A percentile compares a stretch with the other conserved stretches of the same genome.
phyloP scores from a whole-genome alignment of 1,139 yeast genomes.

The Diutina sp. region DNA sequence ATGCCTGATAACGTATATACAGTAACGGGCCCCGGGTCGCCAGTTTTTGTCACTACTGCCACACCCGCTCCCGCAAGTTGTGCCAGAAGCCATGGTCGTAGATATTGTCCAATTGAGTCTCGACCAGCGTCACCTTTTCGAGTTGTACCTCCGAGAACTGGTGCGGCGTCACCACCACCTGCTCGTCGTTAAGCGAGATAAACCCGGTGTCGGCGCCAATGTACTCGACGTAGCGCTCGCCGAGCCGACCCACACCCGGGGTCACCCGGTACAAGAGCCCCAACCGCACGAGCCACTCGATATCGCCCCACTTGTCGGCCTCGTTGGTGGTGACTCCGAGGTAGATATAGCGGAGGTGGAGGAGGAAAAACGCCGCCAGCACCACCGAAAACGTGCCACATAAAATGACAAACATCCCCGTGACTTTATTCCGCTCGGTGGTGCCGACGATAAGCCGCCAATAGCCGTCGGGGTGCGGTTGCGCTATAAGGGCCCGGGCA shows the following conservation, averaged over 20 bases:
- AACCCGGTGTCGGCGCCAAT: not conserved
- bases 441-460: conserved; percentile 19
- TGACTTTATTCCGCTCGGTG: conserved; percentile 23
- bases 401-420: conserved; percentile 40
- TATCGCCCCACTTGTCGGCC: conserved; percentile 67
- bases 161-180: not conserved
- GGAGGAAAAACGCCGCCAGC: conserved; percentile 39
- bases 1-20: not conserved
- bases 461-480: conserved; percentile 4
- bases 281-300: conserved; percentile 43
- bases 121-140: conserved; percentile 21
- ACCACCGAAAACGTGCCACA: conserved; percentile 42
- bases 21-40: not conserved
- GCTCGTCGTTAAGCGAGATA: not conserved
- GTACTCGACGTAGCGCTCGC: not conserved
- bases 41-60: not conserved
- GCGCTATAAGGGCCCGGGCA: conserved; percentile 12
- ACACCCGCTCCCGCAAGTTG: conserved; percentile 18
- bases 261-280: conserved; percentile 13
- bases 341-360: conserved; percentile 52
- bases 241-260: not conserved
- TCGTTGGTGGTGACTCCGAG: conserved; percentile 92
- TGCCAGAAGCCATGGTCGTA: conserved; percentile 54
- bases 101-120: conserved; percentile 39
- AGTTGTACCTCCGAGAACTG: conserved; percentile 7